A percentile compares a stretch with the other conserved stretches of the same genome.
Conservation (phyloP, 148 eudicot genomes). For the Polygonum aviculare region DNA sequence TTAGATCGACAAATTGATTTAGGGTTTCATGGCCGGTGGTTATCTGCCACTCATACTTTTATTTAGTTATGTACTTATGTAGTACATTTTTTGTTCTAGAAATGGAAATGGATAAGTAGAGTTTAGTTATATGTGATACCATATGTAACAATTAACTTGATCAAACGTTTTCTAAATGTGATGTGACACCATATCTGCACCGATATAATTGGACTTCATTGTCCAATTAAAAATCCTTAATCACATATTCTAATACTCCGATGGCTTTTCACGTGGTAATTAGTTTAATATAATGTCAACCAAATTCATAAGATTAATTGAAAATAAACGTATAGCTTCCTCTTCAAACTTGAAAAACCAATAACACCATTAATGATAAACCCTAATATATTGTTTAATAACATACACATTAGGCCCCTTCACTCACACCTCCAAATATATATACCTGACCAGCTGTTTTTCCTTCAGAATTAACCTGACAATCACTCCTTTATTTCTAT, state of each 20-base stretch:
- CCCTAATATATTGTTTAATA: not conserved
- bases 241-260: too few species aligned
- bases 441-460: not conserved
- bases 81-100: too few species aligned
- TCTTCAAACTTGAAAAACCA: not conserved
- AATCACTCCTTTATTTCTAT: not conserved
- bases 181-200: too few species aligned
- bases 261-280: constrained; percentile 7
- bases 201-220: not conserved
- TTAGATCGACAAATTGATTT: too few species aligned
- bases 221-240: not conserved
- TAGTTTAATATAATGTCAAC: not conserved
- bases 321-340: not conserved
- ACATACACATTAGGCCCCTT: not conserved
- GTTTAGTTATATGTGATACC: too few species aligned
- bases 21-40: too few species aligned
- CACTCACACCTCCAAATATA: not conserved
- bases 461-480: not conserved
- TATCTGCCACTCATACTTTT: too few species aligned
- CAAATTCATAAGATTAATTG: not conserved
- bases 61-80: too few species aligned
- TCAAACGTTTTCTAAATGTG: too few species aligned
- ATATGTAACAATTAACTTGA: too few species aligned
- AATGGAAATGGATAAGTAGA: too few species aligned
- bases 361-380: not conserved